Base-by-base conservation (phyloP, 2,329 filamentous ascomycete species). In the Colletotrichum sp. region DNA sequence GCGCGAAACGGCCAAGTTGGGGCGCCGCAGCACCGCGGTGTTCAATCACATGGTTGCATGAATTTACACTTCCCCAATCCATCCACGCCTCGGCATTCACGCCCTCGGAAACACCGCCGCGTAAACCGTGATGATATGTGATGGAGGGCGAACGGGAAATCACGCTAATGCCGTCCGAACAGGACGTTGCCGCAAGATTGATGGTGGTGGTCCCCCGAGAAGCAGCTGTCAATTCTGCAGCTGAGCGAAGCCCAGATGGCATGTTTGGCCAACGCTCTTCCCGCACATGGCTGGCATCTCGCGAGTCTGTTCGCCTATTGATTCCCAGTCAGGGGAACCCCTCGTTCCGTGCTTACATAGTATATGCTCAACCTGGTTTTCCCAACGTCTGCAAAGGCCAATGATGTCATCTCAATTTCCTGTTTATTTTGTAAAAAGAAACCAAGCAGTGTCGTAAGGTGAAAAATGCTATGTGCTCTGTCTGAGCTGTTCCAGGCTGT, bases 401-500 rank as follows among this genome's bases (percentile, higher is more conserved):
- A 19, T 32, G 34, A 70, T 63, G 57, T 70, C 55, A 62, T 63
- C 27, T 70, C 27, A 32, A 34, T 52, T 29, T 34, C 68, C 9
- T 36, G 13, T 64, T 64, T 32, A 36, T 64, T 64, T 64, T 64
- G 19, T 63, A 29, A 13, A 12, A 19, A 13, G 27, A 13, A 55
- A 19, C n/a, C 9, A n/a, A 25, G 22, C 44, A 59, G 55, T 63
- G 55, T 68, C 52, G 52, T 68, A 29, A 65, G 34, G 61, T 34
- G 12, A 22, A 69, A 30, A 32, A 39, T 57, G 59, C 67, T 36
- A 27, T 69, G 70, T 49, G 39, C 70, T 73, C 73, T 36, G 64
- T 66, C 44, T 64, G 73, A 76, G 70, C 70, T 69, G 69, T 68
- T 39, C 63, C 69, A 52, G 73, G 73, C 73, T 49, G 64, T 73